Conservation (phyloP, 331 rosid species). For the Prunus yedoensis region DNA sequence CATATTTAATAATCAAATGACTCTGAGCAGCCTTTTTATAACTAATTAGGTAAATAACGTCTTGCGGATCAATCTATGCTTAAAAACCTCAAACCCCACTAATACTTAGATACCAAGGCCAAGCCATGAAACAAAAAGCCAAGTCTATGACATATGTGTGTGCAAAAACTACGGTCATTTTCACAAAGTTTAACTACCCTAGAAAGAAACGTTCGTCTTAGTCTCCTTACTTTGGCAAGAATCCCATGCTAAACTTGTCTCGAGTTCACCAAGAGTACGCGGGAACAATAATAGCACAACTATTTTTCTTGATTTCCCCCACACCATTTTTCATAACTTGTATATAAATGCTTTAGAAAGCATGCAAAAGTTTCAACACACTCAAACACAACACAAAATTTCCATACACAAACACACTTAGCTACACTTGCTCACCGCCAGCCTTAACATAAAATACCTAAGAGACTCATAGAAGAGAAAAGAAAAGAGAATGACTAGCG, state of each 20-base stretch:
- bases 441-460: too few species aligned
- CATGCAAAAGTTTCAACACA: not conserved
- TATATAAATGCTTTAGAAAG: not conserved
- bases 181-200: not conserved
- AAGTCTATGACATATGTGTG: not conserved
- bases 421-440: not conserved
- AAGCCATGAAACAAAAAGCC: not conserved
- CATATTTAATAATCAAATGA: not conserved
- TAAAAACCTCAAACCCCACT: not conserved
- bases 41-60: conserved; percentile 11
- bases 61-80: conserved; percentile 1
- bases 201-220: not conserved
- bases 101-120: not conserved
- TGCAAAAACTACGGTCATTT: too few species aligned
- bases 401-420: not conserved
- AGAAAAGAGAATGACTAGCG: conserved; percentile 12
- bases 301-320: not conserved
- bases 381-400: not conserved
- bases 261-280: not conserved
- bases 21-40: not conserved
- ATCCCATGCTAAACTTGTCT: not conserved
- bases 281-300: not conserved
- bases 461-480: not conserved
- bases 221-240: conserved; percentile 8
- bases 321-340: not conserved